Evolutionary conservation across 768 basidiomycete species (phyloP).

Genomic region (Trametes maxima): DNA sequence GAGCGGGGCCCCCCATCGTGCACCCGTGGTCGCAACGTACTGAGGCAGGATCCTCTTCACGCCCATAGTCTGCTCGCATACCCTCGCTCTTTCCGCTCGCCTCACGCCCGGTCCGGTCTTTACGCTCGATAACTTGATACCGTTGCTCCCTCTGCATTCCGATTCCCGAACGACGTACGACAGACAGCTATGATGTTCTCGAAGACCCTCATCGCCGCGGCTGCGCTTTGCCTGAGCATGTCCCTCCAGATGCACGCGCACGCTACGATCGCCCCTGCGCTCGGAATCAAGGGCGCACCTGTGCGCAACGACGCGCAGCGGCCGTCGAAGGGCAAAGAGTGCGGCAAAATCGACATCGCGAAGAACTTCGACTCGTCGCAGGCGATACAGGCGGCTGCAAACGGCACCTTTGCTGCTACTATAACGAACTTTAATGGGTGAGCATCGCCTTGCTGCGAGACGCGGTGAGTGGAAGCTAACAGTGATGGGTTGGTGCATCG

Average conservation of each 20-base stretch:
- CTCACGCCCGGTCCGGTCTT: slow-evolving; percentile 1
- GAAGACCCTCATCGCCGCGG: slow-evolving; percentile 31
- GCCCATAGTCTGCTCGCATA: slow-evolving; percentile 15
- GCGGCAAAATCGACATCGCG: slow-evolving; percentile 48
- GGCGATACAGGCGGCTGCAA: slow-evolving; percentile 29
- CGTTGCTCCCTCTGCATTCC: slow-evolving; percentile 3
- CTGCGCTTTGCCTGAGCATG: slow-evolving; percentile 37
- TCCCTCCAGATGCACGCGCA: slow-evolving; percentile 44
- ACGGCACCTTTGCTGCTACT: slow-evolving; percentile 45
- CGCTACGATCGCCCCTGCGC: slow-evolving; percentile 45
- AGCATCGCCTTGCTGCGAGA: slow-evolving; percentile 11
- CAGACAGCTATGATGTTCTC: slow-evolving; percentile 27
- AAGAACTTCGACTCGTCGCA: slow-evolving; percentile 41
- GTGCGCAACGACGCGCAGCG: slow-evolving; percentile 34
- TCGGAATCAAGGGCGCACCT: slow-evolving; percentile 35
- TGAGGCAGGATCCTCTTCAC: slow-evolving; percentile 28
- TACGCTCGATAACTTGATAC: too few relatives aligned
- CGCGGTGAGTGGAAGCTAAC: neutral
- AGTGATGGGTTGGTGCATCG: neutral
- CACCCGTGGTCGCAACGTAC: slow-evolving; percentile 18
- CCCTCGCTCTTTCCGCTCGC: neutral
- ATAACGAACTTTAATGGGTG: slow-evolving; percentile 53
- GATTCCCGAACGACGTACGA: neutral
- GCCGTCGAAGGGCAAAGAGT: slow-evolving; percentile 37
- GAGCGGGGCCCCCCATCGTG: neutral